Percentiles rank a stretch among this genome's conserved stretches.
phyloP scores from a whole-genome alignment of 148 eudicot species.

The Oxyria digyna region DNA sequence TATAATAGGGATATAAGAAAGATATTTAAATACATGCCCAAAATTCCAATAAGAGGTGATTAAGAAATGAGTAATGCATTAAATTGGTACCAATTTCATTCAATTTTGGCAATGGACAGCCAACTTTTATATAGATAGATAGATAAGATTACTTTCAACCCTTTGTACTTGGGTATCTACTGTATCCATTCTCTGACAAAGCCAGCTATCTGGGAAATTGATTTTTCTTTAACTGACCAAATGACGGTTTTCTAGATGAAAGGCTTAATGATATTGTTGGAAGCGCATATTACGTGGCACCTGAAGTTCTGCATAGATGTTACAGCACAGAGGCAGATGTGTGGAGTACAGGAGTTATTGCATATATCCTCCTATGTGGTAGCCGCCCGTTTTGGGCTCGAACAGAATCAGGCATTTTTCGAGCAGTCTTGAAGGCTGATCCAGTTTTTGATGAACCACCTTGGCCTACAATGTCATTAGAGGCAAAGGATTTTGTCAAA shows the following conservation, averaged over 20 bases:
- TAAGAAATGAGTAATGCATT: too few relatives aligned
- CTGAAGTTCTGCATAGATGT: constrained; percentile 53
- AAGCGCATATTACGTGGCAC: constrained; percentile 61
- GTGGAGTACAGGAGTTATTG: constrained; percentile 57
- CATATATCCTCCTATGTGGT: constrained; percentile 60
- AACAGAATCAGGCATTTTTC: constrained; percentile 54
- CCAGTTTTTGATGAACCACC: constrained; percentile 46
- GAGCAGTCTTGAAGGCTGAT: constrained; percentile 47
- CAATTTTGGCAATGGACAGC: too few relatives aligned
- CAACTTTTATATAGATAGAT: too few relatives aligned
- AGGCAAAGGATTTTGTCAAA: constrained; percentile 51
- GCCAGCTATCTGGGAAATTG: background rate
- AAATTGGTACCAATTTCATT: too few relatives aligned
- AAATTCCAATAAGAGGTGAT: too few relatives aligned
- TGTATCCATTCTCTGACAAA: background rate
- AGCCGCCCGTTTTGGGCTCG: constrained; percentile 69
- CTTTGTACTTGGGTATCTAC: background rate
- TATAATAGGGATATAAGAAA: too few relatives aligned
- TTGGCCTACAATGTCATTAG: constrained; percentile 44
- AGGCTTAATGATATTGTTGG: constrained; percentile 57
- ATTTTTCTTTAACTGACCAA: constrained; percentile 3
- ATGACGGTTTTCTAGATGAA: constrained; percentile 33
- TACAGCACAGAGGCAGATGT: constrained; percentile 56
- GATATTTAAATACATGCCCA: too few relatives aligned
- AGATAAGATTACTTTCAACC: background rate